Conservation (phyloP, 352 stramenopile genomes). For the Phytopythium chamaehyphon region DNA sequence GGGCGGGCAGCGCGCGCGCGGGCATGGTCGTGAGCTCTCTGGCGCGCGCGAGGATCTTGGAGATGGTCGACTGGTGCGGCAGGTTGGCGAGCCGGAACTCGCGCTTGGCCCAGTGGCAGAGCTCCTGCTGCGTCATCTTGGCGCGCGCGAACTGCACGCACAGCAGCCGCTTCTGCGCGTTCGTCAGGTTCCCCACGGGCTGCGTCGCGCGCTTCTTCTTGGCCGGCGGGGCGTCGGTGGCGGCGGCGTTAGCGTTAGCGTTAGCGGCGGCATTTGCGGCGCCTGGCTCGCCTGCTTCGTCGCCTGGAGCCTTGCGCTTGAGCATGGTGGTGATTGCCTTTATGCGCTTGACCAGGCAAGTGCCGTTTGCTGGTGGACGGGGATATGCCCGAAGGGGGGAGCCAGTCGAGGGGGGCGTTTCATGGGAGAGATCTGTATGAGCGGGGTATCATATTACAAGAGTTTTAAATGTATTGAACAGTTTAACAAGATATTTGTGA, state of each 20-base stretch:
- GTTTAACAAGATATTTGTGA: no score
- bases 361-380: not conserved
- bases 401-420: not conserved
- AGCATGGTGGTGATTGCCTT: not conserved
- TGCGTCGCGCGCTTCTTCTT: slow-evolving; percentile 42
- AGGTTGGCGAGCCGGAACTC: slow-evolving; percentile 54
- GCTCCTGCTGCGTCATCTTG: slow-evolving; percentile 62
- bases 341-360: not conserved
- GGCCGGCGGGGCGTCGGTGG: slow-evolving; percentile 6
- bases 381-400: not conserved
- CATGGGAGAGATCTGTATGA: no score
- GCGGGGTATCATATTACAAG: no score
- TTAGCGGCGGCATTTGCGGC: no score
- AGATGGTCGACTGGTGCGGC: slow-evolving; percentile 61
- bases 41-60: slow-evolving; percentile 48
- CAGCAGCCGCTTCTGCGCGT: slow-evolving; percentile 53
- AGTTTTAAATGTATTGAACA: no score
- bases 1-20: slow-evolving; percentile 30
- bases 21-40: slow-evolving; percentile 47
- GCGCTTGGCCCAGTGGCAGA: slow-evolving; percentile 53
- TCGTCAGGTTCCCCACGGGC: slow-evolving; percentile 57
- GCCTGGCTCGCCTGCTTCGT: no score
- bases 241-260: no score
- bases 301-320: slow-evolving; percentile 5
- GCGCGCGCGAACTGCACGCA: slow-evolving; percentile 52